Evolutionary conservation across 768 basidiomycete genomes (phyloP).

Genomic region (Macrolepiota fuliginosa): DNA sequence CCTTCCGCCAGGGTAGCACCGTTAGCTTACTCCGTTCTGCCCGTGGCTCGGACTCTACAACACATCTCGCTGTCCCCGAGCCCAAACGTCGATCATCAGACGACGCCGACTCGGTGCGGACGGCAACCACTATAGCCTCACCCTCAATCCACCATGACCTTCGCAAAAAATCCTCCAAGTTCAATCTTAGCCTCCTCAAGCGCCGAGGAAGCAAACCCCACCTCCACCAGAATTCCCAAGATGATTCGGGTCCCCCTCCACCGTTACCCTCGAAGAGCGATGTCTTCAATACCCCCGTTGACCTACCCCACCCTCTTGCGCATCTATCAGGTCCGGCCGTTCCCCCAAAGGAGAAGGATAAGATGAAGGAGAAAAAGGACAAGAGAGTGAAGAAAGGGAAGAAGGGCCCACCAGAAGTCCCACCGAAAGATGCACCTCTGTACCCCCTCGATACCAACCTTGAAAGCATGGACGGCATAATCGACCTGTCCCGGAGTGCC

Average conservation of each 20-base stretch:
- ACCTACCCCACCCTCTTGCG: conserved; percentile 7
- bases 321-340: neutral
- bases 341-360: neutral
- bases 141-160: conserved; percentile 12
- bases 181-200: conserved; percentile 9
- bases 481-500: conserved; percentile 40
- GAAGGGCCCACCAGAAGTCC: neutral
- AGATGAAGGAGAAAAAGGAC: conserved; percentile 4
- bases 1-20: conserved; percentile 18
- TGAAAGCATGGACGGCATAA: conserved; percentile 79
- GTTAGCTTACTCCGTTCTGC: conserved; percentile 17
- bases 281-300: conserved; percentile 3
- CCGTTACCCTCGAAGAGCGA: neutral
- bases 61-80: conserved; percentile 20
- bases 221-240: conserved; percentile 11
- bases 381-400: conserved; percentile 14
- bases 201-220: conserved; percentile 13
- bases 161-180: conserved; percentile 14
- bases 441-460: conserved; percentile 66
- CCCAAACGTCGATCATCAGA: conserved; percentile 14
- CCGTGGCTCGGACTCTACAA: conserved; percentile 19
- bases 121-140: neutral
- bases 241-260: conserved; percentile 9
- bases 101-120: conserved; percentile 15
- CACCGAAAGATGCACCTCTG: conserved; percentile 19